phyloP scores from a whole-genome alignment of 192 early-diverging fungal genomes.

The Backusella sp. region DNA sequence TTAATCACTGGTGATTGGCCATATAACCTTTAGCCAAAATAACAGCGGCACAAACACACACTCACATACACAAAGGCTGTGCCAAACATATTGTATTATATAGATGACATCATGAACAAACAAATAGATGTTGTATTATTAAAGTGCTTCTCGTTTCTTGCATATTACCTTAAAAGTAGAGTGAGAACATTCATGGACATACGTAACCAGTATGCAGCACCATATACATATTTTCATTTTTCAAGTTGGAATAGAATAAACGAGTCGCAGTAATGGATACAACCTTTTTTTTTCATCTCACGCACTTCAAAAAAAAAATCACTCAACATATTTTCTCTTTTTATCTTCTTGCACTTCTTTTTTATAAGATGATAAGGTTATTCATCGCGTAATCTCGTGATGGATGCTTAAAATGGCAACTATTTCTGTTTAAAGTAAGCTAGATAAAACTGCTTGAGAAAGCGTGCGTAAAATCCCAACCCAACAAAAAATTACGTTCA shows the following conservation, averaged over 20 bases:
- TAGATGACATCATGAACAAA: background rate
- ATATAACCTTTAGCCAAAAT: background rate
- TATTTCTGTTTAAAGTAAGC: background rate
- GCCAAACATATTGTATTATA: background rate
- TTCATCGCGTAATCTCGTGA: slow-evolving; percentile 4
- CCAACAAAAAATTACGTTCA: background rate
- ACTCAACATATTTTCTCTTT: background rate
- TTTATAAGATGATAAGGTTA: background rate
- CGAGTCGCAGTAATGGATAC: background rate
- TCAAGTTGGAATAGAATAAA: background rate
- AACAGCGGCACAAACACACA: background rate
- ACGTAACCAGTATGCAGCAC: background rate
- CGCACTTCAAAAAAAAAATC: background rate
- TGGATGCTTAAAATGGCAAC: background rate
- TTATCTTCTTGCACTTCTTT: background rate
- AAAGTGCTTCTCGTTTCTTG: background rate
- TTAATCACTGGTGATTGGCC: background rate
- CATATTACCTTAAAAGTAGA: background rate
- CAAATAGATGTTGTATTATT: background rate
- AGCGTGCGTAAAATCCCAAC: background rate
- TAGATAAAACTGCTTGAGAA: slow-evolving; percentile 2
- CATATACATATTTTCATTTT: background rate
- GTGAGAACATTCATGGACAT: background rate
- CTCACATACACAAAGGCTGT: background rate
- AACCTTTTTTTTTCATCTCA: background rate